Evolutionary conservation across 192 early-diverging fungal genomes (phyloP), one percentile per base, ranked within the genome.

Genomic region (Phycomyces nitens): DNA sequence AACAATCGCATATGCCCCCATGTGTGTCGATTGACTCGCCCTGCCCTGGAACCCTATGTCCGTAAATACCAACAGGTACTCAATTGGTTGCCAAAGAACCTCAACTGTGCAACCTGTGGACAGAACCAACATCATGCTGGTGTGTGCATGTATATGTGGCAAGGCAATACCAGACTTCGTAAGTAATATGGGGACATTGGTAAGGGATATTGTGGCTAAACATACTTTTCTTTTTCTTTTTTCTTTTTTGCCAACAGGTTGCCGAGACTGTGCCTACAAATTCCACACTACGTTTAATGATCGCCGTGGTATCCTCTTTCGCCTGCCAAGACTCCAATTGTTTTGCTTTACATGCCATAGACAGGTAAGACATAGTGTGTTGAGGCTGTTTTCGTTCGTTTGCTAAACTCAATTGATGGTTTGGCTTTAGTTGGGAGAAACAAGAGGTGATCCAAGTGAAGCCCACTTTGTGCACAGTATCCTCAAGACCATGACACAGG

Each of bases 311-410:
- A 73, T 73, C 4, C 29, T 73, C 10, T 39, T 73, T 53, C 59
- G 71, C 21, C 56, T 64, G 20, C 66, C 66, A 12, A 60, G 66
- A 23, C 38, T 73, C 1, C 71, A 73, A 47, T 49, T 73, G 49
- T 73, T 63, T 44, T 73, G 71, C 18, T 73, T 63, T 59, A 55
- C 55, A 14, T 73, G 71, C 39, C 63, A 60, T 22, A 50, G 71
- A 55, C 54, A 61, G 42, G 70, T 65, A 69, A n/a, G n/a, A n/a
- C n/a, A n/a, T n/a, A n/a, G n/a, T n/a, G n/a, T n/a, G n/a, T n/a
- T n/a, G n/a, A n/a, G n/a, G n/a, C n/a, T n/a, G n/a, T n/a, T n/a
- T n/a, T n/a, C n/a, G n/a, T n/a, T n/a, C n/a, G n/a, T n/a, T n/a
- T n/a, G n/a, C n/a, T n/a, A n/a, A n/a, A n/a, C n/a, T n/a, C n/a